Conservation (phyloP, 1,139 yeast genomes). For the Geotrichum klebahnii region DNA sequence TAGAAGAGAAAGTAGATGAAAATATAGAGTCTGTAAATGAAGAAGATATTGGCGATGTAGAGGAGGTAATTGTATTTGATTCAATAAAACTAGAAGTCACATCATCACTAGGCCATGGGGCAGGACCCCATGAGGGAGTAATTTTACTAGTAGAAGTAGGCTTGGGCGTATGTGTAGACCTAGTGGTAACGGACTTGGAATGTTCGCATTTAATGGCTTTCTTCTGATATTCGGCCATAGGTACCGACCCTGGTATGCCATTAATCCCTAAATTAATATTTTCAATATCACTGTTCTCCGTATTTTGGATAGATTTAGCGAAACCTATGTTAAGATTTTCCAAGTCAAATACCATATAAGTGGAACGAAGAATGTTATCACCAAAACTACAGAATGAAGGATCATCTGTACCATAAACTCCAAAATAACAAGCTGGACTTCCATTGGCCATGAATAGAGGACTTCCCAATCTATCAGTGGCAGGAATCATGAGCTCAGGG, state of each 20-base stretch:
- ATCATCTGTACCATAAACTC: constrained; percentile 49
- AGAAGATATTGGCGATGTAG: not conserved
- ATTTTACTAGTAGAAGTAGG: constrained; percentile 4
- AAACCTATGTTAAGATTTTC: constrained; percentile 57
- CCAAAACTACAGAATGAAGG: constrained; percentile 54
- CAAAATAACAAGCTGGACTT: constrained; percentile 54
- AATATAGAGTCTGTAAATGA: no score
- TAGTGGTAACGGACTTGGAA: not conserved
- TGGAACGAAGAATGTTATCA: constrained; percentile 53
- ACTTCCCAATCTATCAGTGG: constrained; percentile 12
- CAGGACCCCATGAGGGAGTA: constrained; percentile 17
- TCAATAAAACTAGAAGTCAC: not conserved
- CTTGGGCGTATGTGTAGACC: not conserved
- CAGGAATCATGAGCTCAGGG: constrained; percentile 16
- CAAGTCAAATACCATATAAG: constrained; percentile 65
- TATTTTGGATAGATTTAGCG: constrained; percentile 42
- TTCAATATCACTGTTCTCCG: not conserved
- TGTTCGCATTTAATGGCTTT: constrained; percentile 5
- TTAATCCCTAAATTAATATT: constrained; percentile 9
- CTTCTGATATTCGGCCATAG: not conserved
- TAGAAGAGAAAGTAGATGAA: no score
- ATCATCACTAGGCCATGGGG: constrained; percentile 17
- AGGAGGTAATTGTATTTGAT: not conserved
- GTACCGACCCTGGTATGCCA: constrained; percentile 17
- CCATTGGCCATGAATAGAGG: constrained; percentile 43